These are phyloP conservation scores for Porpolomopsis calyptriformis DNA, from an alignment of 768 basidiomycete species.

Conservation along the genomic window DNA sequence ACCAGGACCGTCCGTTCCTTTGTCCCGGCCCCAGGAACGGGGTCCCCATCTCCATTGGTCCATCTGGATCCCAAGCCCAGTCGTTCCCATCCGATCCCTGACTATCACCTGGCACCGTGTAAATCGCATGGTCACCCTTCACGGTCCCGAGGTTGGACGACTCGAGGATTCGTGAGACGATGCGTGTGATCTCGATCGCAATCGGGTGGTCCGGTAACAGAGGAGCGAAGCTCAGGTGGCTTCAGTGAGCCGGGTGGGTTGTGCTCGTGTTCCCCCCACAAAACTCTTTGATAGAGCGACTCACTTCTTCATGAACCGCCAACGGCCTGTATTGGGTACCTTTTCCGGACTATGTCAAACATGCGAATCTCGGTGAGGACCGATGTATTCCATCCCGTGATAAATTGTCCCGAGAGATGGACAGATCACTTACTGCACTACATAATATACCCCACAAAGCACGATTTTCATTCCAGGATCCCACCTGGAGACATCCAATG, in stretches of 20 bases:
- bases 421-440: slow-evolving; percentile 22
- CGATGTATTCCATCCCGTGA: too few relatives aligned
- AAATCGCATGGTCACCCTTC: slow-evolving; percentile 13
- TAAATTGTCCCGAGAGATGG: too few relatives aligned
- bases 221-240: slow-evolving; percentile 32
- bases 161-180: slow-evolving; percentile 59
- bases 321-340: slow-evolving; percentile 78
- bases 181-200: slow-evolving; percentile 53
- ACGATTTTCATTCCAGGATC: not conserved
- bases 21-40: slow-evolving; percentile 10
- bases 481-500: slow-evolving; percentile 4
- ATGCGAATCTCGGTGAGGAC: too few relatives aligned
- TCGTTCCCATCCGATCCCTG: slow-evolving; percentile 15
- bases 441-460: slow-evolving; percentile 20
- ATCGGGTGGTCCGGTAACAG: slow-evolving; percentile 58
- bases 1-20: slow-evolving; percentile 65
- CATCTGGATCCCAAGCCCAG: slow-evolving; percentile 24
- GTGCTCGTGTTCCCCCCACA: not conserved
- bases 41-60: slow-evolving; percentile 16
- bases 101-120: slow-evolving; percentile 19
- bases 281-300: slow-evolving; percentile 9
- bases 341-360: slow-evolving; percentile 83
- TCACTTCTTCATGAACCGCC: slow-evolving; percentile 77
- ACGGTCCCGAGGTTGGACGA: slow-evolving; percentile 65
- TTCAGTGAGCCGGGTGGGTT: slow-evolving; percentile 30